Conservation (phyloP, 441 rosid species). For the Euphorbia celastroides region DNA sequence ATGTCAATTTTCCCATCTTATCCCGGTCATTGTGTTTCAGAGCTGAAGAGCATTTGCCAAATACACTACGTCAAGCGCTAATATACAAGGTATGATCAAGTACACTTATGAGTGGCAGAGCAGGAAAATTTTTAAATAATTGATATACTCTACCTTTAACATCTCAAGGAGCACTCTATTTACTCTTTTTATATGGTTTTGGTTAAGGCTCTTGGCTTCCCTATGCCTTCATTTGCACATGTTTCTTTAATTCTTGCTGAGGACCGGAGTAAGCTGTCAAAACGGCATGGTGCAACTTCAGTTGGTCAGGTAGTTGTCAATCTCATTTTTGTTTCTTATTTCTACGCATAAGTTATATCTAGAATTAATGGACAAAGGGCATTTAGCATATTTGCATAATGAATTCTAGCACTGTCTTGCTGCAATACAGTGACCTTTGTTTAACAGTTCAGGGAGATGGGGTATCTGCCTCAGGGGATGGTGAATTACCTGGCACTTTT, state of each 20-base stretch:
- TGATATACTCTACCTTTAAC: not conserved
- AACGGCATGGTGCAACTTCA: constrained; percentile 95
- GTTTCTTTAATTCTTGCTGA: constrained; percentile 96
- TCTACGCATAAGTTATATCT: constrained; percentile 9
- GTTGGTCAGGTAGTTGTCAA: constrained; percentile 87
- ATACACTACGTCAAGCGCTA: constrained; percentile 84
- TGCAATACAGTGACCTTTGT: constrained; percentile 8
- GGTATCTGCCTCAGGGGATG: constrained; percentile 89
- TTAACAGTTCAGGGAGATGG: constrained; percentile 86
- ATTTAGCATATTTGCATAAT: not conserved
- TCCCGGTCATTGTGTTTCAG: constrained; percentile 32
- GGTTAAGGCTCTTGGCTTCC: constrained; percentile 78
- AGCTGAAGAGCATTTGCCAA: constrained; percentile 95
- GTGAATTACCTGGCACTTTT: constrained; percentile 89
- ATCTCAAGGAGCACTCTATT: constrained; percentile 6
- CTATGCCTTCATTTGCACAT: constrained; percentile 89
- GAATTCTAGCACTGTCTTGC: not conserved
- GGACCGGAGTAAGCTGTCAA: constrained; percentile 89
- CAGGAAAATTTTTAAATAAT: no score
- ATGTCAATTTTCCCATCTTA: constrained; percentile 11
- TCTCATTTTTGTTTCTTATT: constrained; percentile 11
- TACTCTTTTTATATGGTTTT: constrained; percentile 19
- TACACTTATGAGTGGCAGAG: not conserved
- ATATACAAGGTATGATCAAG: constrained; percentile 63
- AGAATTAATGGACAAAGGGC: constrained; percentile 13